Evolutionary conservation across 2,329 filamentous ascomycete genomes (phyloP), one percentile per base, ranked within the genome.

Genomic region (Sclerotinia subarctica): DNA sequence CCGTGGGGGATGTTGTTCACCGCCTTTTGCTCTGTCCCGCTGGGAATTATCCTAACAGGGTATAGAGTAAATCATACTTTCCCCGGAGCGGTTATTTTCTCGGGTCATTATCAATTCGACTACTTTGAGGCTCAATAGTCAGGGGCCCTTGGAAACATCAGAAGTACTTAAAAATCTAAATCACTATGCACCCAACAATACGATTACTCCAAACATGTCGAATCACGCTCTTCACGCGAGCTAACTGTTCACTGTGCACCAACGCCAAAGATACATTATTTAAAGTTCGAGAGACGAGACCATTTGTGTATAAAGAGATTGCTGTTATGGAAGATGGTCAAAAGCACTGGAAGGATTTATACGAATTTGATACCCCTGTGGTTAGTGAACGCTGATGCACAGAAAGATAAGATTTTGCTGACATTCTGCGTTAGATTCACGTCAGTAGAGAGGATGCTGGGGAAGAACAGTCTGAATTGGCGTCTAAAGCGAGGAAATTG

Each of bases 341-440:
- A 21, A 84, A 86, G 70, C 80, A 81, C 32, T 94, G 91, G 91
- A 88, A 86, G 74, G 83, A 88, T 60, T 75, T 93, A 1, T 94
- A 94, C 76, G 91, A 93, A 68, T 92, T 93, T 77, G 91, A 94
- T 73, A 91, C 92, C 10, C 91, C 91, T 0, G 91, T 94, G 75
- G 91, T 94, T 67, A 4, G 75, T 73, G 26, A 56, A 42, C 26
- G 26, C 26, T 60, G 35, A 44, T 26, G 5, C 52, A 57, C 11
- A 60, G 17, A 38, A n/a, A 56, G 21, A 26, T 42, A 42, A 15
- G 21, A n/a, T 24, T 15, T 65, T 51, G 62, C 66, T 66, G 38
- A 60, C 60, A 19, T 19, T 4, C 26, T 57, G 2, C 46, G 11
- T n/a, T 68, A 86, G 84, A 82, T 86, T 66, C 84, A 86, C 75